Percentiles rank a stretch among this genome's conserved stretches.
phyloP scores from a whole-genome alignment of 1,284 basidiomycete genomes.

The Gastroboletus turbinatus region DNA sequence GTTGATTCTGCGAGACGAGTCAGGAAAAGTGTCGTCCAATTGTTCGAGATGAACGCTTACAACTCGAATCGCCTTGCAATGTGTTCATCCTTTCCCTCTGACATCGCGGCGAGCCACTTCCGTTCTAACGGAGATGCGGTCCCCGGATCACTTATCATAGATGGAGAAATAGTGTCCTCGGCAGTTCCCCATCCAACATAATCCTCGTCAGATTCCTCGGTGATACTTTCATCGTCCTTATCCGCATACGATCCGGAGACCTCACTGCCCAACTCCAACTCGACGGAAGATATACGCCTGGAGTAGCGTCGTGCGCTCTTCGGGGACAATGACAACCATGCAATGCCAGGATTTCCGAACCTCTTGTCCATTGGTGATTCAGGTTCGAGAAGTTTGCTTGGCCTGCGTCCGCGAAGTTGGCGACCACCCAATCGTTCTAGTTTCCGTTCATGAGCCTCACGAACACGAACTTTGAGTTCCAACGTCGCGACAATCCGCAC shows the following conservation, averaged over 20 bases:
- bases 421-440: constrained; percentile 37
- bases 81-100: constrained; percentile 66
- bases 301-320: constrained; percentile 46
- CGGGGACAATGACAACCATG: constrained; percentile 53
- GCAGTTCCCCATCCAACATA: constrained; percentile 49
- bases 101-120: constrained; percentile 82
- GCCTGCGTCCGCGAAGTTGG: constrained; percentile 23
- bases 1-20: constrained; percentile 54
- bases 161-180: constrained; percentile 55
- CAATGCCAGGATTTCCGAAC: constrained; percentile 23
- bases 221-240: constrained; percentile 34
- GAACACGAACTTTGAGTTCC: constrained; percentile 70
- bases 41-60: constrained; percentile 43
- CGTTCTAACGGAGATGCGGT: constrained; percentile 75
- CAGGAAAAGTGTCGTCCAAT: not conserved
- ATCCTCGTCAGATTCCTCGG: constrained; percentile 39
- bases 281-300: constrained; percentile 43
- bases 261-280: constrained; percentile 44
- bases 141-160: constrained; percentile 81
- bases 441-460: constrained; percentile 44
- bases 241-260: constrained; percentile 27
- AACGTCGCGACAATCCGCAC: constrained; percentile 82
- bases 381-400: constrained; percentile 23
- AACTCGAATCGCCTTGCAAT: constrained; percentile 64
- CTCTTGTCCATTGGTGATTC: constrained; percentile 25